Evolutionary conservation across 2,329 filamentous ascomycete species (phyloP).

Genomic region (Beauveria pseudobassiana): DNA sequence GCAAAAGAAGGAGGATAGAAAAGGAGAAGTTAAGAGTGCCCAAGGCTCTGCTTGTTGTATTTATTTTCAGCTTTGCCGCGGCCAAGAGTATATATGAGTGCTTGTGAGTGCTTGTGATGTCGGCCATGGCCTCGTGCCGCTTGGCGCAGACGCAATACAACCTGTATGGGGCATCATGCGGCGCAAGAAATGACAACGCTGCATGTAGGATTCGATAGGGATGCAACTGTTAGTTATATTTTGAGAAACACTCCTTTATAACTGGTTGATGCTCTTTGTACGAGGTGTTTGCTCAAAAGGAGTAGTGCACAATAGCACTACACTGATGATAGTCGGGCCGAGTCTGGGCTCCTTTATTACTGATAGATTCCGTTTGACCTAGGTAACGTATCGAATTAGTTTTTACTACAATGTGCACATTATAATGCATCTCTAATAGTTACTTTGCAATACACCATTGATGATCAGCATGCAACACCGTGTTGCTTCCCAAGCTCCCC

Average conservation of each 20-base stretch:
- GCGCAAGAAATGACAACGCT: background rate
- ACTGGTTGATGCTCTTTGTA: background rate
- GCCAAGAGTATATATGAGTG: background rate
- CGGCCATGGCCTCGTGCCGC: slow-evolving; percentile 1
- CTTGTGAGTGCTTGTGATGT: background rate
- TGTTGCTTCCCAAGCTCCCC: background rate
- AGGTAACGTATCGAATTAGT: too few relatives aligned
- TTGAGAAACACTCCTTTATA: background rate
- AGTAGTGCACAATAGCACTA: background rate
- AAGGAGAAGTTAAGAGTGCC: background rate
- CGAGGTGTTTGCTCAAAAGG: background rate
- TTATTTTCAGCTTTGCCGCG: background rate
- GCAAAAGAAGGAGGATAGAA: too few relatives aligned
- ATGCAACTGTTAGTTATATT: too few relatives aligned
- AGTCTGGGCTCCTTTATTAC: too few relatives aligned
- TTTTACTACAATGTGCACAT: too few relatives aligned
- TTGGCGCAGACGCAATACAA: slow-evolving; percentile 7
- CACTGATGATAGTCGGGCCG: background rate
- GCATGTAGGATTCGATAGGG: background rate
- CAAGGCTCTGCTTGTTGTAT: background rate
- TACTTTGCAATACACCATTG: background rate
- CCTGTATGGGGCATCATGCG: background rate
- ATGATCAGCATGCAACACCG: background rate
- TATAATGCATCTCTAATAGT: background rate
- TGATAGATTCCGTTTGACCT: too few relatives aligned